Base-by-base conservation (phyloP, 1,284 basidiomycete genomes). In the Mrakiaceae sp. region DNA sequence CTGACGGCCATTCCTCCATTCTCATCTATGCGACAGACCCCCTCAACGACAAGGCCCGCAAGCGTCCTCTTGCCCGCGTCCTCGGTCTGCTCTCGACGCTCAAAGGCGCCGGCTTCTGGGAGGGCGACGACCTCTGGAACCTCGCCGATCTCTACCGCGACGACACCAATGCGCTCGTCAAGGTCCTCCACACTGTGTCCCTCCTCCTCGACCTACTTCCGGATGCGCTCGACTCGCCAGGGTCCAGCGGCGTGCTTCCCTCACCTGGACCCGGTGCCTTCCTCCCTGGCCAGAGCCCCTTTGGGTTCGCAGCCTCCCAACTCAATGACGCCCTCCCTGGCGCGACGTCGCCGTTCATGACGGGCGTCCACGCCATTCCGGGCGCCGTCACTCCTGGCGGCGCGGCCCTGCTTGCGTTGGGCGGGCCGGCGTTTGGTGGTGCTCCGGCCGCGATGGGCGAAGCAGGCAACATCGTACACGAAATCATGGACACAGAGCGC, bases 401-500 rank as follows among this genome's bases (percentile, higher is more conserved):
- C 42, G 65, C 62, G 8, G 65, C 65, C 5, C 52, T 66, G 9
- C 59, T 66, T 56, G 53, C 44, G 12, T 40, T 40, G 39, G 64
- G 55, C n/a, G 55, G 10, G 16, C 42, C 42, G 8, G 47, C 42
- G 0, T 47, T 50, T 5, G 46, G 54, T 11, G 54, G 43, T 2
- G 53, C 46, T 11, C 46, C 54, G 12, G 52, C 47, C 10, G 62
- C 61, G 5, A 63, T 66, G 57, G 65, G 65, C 42, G 61, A 66
- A 62, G 62, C 67, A 6, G 64, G 60, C 69, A 76, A 76, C 65
- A 70, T 71, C 4, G 74, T 77, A 52, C 72, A 76, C 63, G 74
- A 77, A 70, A 67, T 76, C 16, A 73, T 77, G n/a, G 67, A 92
- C 74, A 94, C 90, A 3, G 96, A 99, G 76, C 85, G 95, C 63